A percentile compares a stretch with the other conserved stretches of the same genome.
Evolutionary conservation across 257 asterid species (phyloP).

Genomic region (Penstemon eatonii): DNA sequence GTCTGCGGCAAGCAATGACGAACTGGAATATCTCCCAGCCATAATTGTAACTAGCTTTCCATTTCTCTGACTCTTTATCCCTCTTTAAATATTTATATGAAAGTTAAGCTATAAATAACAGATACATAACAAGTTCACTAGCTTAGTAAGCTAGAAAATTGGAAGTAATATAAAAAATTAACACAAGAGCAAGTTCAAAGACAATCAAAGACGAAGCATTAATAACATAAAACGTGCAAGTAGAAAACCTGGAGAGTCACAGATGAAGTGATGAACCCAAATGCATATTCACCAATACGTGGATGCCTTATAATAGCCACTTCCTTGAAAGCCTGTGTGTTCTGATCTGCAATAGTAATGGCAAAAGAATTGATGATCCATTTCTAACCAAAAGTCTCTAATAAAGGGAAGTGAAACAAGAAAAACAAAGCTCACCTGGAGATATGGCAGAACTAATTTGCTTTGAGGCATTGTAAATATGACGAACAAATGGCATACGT

Average conservation of each 20-base stretch:
- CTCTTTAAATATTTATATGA: neutral
- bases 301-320: conserved; percentile 85
- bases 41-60: conserved; percentile 13
- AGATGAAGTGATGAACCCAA: conserved; percentile 77
- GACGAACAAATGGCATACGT: conserved; percentile 83
- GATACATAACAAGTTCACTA: conserved; percentile 17
- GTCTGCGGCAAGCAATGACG: neutral
- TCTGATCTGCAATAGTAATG: conserved; percentile 53
- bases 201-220: conserved; percentile 9
- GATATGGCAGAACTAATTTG: conserved; percentile 83
- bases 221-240: conserved; percentile 21
- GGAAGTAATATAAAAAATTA: neutral
- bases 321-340: conserved; percentile 75
- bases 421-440: conserved; percentile 57
- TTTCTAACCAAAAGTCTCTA: conserved; percentile 3
- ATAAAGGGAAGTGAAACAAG: conserved; percentile 7
- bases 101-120: conserved; percentile 21
- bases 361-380: conserved; percentile 23
- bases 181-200: conserved; percentile 16
- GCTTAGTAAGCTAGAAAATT: conserved; percentile 20
- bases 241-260: conserved; percentile 60
- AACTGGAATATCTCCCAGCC: conserved; percentile 22
- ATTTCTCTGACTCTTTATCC: neutral
- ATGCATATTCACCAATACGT: conserved; percentile 81
- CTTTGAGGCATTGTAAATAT: conserved; percentile 79